Evolutionary conservation across 805 yeast genomes (phyloP), one percentile per base, ranked within the genome.

Genomic region (Ogataea parapolymorpha): DNA sequence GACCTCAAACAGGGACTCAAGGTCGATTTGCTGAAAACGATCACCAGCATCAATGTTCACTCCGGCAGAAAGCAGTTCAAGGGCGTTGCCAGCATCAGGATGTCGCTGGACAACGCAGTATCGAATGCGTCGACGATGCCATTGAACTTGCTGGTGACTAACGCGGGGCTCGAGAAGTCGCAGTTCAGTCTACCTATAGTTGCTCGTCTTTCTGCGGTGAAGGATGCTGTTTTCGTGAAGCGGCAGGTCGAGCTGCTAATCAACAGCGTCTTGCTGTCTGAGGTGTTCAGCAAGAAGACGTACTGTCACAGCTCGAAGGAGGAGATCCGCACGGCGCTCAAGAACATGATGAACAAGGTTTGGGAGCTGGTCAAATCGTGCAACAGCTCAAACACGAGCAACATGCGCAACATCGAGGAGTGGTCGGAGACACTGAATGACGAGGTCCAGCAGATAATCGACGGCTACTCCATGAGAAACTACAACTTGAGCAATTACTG

Each of bases 171-270:
- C n/a, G 46, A 49, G 22, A 26, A 30, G 8, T 22, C 46, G 3
- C 46, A 46, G 32, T 34, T 55, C n/a, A 52, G 51, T 20, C 39
- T 58, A 22, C 46, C 61, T 1, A 56, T 59, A 26, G 44, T 53
- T 15, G 51, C 64, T 7, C 46, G 52, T 12, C 47, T 67, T 22
- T 59, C 72, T 2, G 55, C 62, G 2, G 53, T 61, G 28, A 61
- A 61, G 30, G 70, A 70, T 48, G 60, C 62, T 0, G 37, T 54
- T 1, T 63, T 58, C 42, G 61, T 68, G 1, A 60, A 62, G 44
- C 54, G 67, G 27, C 61, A 66, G 40, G 61, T 67, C 4, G 73
- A 71, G 42, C 36, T 65, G 14, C 32, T 61, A 8, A 50, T 67
- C 4, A 44, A 62, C 9, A 41, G 51, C 6, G 46, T 53, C 1